A percentile compares a stretch with the other conserved stretches of the same genome.
phyloP scores from a whole-genome alignment of 176 grass and related monocot genomes.

The Eremochloa ophiuroides region DNA sequence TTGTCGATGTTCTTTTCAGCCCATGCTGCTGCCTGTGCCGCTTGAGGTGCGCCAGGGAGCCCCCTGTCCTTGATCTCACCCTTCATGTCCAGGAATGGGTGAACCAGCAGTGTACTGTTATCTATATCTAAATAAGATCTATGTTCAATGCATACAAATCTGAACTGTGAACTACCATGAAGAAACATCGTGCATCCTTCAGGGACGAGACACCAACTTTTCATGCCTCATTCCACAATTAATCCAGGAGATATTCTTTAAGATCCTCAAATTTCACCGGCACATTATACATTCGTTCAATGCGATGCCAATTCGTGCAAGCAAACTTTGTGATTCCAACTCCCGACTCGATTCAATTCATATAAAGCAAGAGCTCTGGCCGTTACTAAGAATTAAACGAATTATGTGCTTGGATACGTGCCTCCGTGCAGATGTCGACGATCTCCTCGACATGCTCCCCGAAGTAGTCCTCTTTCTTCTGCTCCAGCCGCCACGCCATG shows the following conservation, averaged over 20 bases:
- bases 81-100: conserved; percentile 87
- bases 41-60: conserved; percentile 60
- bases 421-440: conserved; percentile 87
- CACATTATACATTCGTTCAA: no score
- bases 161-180: no score
- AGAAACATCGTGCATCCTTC: no score
- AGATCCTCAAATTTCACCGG: no score
- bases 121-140: no score
- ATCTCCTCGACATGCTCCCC: conserved; percentile 68
- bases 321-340: not conserved
- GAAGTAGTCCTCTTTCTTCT: conserved; percentile 78
- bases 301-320: not conserved
- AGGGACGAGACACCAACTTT: no score
- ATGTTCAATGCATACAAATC: no score
- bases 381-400: not conserved
- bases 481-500: conserved; percentile 63
- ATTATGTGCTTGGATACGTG: not conserved
- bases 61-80: conserved; percentile 56
- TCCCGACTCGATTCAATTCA: not conserved
- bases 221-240: no score
- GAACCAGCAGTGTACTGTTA: no score
- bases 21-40: conserved; percentile 70
- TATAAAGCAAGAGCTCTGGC: not conserved
- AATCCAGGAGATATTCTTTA: no score
- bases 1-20: conserved; percentile 85